Conservation (phyloP, 352 stramenopile species). For the Pythium aquatile region DNA sequence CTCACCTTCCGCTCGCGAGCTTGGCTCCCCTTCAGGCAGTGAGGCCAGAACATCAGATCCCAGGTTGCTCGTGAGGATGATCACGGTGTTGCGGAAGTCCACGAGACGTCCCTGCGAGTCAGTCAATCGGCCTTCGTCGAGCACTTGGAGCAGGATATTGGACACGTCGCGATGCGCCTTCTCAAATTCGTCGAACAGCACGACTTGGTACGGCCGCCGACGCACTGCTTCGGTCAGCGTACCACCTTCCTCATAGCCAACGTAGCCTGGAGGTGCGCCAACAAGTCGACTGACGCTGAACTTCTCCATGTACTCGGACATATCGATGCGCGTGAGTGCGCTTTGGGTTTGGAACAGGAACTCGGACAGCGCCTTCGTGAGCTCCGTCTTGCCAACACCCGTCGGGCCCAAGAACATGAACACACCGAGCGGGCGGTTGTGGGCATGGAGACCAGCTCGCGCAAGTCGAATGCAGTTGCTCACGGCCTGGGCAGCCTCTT, state of each 20-base stretch:
- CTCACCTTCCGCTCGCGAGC: constrained; percentile 60
- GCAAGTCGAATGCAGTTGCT: constrained; percentile 91
- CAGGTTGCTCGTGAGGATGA: constrained; percentile 98
- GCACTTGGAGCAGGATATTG: constrained; percentile 95
- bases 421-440: constrained; percentile 90
- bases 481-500: constrained; percentile 91
- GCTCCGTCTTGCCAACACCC: constrained; percentile 94
- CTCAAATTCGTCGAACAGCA: constrained; percentile 98
- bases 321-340: constrained; percentile 95
- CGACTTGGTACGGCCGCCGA: constrained; percentile 95
- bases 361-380: constrained; percentile 93
- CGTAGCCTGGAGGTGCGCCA: constrained; percentile 94
- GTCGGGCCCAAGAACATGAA: constrained; percentile 97
- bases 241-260: constrained; percentile 94
- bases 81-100: constrained; percentile 96
- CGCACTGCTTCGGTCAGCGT: constrained; percentile 96
- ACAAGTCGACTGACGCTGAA: constrained; percentile 93
- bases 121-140: constrained; percentile 98
- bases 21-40: constrained; percentile 54
- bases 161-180: constrained; percentile 97
- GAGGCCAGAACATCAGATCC: constrained; percentile 72
- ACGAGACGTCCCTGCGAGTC: constrained; percentile 96
- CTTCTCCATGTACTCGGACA: constrained; percentile 98
- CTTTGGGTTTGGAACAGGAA: constrained; percentile 96
- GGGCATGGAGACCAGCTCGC: constrained; percentile 86